These are phyloP conservation scores for Cylindrotheca fusiformis DNA, from an alignment of 108 stramenopile species.

Conservation along the genomic window DNA sequence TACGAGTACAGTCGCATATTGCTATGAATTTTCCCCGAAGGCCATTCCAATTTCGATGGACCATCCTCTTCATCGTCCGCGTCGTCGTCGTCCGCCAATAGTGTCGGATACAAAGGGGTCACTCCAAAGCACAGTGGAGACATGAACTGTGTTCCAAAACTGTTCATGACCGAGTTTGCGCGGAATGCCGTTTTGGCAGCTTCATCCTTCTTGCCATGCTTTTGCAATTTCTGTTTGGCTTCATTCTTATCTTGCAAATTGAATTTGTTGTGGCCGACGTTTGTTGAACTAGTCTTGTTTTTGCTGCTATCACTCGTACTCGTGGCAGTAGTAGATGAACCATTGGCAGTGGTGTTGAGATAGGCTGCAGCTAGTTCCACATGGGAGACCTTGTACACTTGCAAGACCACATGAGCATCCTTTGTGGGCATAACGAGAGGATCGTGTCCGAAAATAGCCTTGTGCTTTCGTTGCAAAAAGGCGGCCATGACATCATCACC, in stretches of 20 bases:
- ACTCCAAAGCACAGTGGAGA: conserved; percentile 69
- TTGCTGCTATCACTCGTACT: not conserved
- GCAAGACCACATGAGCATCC: conserved; percentile 58
- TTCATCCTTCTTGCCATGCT: conserved; percentile 14
- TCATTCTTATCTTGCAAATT: conserved; percentile 2
- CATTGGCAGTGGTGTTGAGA: not conserved
- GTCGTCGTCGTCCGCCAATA: not conserved
- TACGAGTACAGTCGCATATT: conserved; percentile 47
- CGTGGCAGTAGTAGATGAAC: not conserved
- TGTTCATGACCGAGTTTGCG: conserved; percentile 29
- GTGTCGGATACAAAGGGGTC: conserved; percentile 35
- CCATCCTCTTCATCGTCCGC: no score
- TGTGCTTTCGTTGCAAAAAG: conserved; percentile 61
- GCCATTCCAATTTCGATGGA: conserved; percentile 55
- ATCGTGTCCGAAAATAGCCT: conserved; percentile 76
- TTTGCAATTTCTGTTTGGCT: conserved; percentile 19
- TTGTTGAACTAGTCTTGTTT: conserved; percentile 8
- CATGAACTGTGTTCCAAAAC: conserved; percentile 56
- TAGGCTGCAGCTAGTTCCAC: conserved; percentile 28
- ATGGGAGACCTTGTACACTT: conserved; percentile 53
- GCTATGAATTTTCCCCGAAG: conserved; percentile 37
- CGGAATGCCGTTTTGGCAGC: conserved; percentile 12
- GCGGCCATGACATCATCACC: conserved; percentile 30
- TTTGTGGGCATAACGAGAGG: conserved; percentile 15
- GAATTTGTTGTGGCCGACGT: conserved; percentile 14